Base-by-base conservation (phyloP, 768 basidiomycete species). In the Mycena latifolia region DNA sequence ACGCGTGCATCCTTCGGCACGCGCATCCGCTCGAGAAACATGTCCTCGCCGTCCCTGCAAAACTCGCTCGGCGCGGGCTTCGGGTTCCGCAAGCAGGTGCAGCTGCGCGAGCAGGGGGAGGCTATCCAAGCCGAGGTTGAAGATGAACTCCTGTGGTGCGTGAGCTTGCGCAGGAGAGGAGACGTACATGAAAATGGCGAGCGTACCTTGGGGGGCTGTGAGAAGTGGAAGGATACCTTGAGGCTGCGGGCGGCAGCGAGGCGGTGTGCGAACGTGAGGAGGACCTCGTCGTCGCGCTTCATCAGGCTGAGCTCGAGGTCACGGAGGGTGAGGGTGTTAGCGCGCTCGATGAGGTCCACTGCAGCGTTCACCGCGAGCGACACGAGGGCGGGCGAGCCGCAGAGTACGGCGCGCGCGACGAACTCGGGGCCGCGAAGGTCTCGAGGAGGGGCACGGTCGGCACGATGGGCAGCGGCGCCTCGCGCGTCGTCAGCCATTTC, bases 261-360 rank as follows among this genome's bases (percentile, higher is more conserved):
- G 11, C 47, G 25, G 17, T 56, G 54, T 2, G 39, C 20, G 48
- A 63, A 20, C 2, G 53, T 55, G 37, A 35, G 47, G 20, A 56
- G 17, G 9, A 63, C 25, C 47, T 63, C 62, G 35, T 63, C 62
- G 43, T 56, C 62, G 54, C 54, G 56, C 12, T 50, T 35, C 6
- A 11, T 9, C 0, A 63, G 18, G 27, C 28, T 11, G 5, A 63
- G 37, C 15, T 48, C 33, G 25, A 63, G 18, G 3, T 11, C 12
- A 33, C 24, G 46, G 17, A 63, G 28, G 11, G 43, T 31, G 24
- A 14, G 24, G 6, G 11, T 5, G 6, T n/a, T 50, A 7, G 28
- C 20, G 1, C 3, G 11, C 28, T 48, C 62, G 28, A 63, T 48
- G 10, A 55, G 11, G 3, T 22, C 33, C 20, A 63, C 46, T 35